Percentiles rank a stretch among this genome's conserved stretches.
These are phyloP conservation scores for Corylus avellana DNA, from an alignment of 306 rosid genomes.

Conservation along the genomic window DNA sequence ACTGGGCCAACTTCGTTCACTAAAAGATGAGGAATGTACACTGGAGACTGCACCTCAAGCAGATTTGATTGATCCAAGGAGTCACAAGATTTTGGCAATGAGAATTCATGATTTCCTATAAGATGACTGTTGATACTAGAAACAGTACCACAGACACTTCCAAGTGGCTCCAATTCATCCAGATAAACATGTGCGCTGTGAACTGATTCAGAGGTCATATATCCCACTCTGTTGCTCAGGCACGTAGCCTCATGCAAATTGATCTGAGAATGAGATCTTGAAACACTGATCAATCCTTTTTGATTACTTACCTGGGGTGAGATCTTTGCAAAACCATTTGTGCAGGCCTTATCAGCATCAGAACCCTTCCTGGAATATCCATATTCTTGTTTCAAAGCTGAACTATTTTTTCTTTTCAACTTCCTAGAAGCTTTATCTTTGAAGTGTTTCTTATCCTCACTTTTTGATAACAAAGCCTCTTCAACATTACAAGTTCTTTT, in stretches of 20 bases:
- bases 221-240: constrained; percentile 33
- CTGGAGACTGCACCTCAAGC: constrained; percentile 39
- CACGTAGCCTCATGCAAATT: constrained; percentile 25
- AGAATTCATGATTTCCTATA: constrained; percentile 36
- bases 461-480: constrained; percentile 30
- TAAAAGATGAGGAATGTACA: constrained; percentile 42
- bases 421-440: constrained; percentile 48
- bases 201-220: constrained; percentile 42
- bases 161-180: constrained; percentile 34
- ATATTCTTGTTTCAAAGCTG: constrained; percentile 44
- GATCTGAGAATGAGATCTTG: constrained; percentile 39
- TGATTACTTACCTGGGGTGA: constrained; percentile 40
- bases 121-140: constrained; percentile 32
- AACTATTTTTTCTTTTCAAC: constrained; percentile 47
- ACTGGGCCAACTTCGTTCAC: constrained; percentile 42
- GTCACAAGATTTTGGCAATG: constrained; percentile 33
- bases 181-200: constrained; percentile 30
- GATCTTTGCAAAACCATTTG: constrained; percentile 40
- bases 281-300: constrained; percentile 26
- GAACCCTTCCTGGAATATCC: constrained; percentile 52
- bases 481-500: constrained; percentile 35
- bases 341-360: constrained; percentile 34
- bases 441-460: constrained; percentile 44
- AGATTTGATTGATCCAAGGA: constrained; percentile 31
- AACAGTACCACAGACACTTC: constrained; percentile 16